Evolutionary conservation across 2,329 filamentous ascomycete genomes (phyloP), one percentile per base, ranked within the genome.

Genomic region (Aspergillus thermomutatus): DNA sequence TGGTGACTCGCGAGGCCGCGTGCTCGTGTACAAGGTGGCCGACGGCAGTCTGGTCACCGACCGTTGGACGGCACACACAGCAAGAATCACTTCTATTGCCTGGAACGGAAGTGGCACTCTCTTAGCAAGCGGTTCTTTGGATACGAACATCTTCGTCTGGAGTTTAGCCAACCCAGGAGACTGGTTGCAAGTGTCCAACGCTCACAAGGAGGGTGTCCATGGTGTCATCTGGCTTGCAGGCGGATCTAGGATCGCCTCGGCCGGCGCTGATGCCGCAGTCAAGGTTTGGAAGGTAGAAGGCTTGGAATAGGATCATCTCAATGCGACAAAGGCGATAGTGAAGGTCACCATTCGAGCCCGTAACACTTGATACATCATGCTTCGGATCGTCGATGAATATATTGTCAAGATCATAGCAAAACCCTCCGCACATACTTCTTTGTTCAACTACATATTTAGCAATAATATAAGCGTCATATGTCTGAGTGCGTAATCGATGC

Each of bases 151-250:
- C 21, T 92, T 91, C 71, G 87, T 96, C 28, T 99, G 94, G 91
- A 96, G 91, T 72, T 75, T 97, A 55, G 78, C 80, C 46, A 90
- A 91, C 70, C 93, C 93, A 0, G 92, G 91, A 2, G 90, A 90
- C 74, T 84, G 93, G 64, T 84, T 95, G 64, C 93, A 94, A 79
- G 88, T 87, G 14, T 77, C 86, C 23, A 96, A 96, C 69, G 92
- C 93, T 50, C 94, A 99, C 78, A 97, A 97, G 77, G 94, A 97
- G 69, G 94, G 94, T 9, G 92, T 97, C 19, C 91, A 89, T 64
- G 93, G 90, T 17, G 88, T 97, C 17, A 83, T 83, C 11, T 99
- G 93, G 92, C 81, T 90, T 14, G 82, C 82, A 27, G 85, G 83
- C 8, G 80, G 80, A 56, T 75, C 75, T 19, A 90, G 84, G 76